A percentile compares a stretch with the other conserved stretches of the same genome.
phyloP scores from a whole-genome alignment of 768 basidiomycete species.

The Boletus pseudopeckii region DNA sequence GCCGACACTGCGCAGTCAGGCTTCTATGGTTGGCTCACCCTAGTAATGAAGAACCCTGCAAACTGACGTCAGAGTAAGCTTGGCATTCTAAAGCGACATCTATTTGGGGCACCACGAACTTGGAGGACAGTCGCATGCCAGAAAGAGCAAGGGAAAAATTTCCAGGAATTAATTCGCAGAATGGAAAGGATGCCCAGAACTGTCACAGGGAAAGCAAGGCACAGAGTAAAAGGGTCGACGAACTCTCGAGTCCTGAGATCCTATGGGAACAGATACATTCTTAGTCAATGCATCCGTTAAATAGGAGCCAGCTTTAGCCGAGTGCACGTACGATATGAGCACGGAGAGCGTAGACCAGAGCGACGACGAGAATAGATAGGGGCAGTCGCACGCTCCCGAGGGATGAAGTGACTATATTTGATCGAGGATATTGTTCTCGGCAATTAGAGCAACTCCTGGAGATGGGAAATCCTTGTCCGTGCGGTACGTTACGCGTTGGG shows the following conservation, averaged over 20 bases:
- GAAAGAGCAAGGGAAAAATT: conserved; percentile 18
- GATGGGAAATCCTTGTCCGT: conserved; percentile 1
- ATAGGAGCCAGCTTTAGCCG: not conserved
- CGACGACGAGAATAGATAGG: conserved; percentile 13
- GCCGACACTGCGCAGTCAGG: not conserved
- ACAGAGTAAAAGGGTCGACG: conserved; percentile 21
- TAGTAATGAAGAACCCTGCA: conserved; percentile 32
- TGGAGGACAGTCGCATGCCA: conserved; percentile 35
- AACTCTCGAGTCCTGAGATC: conserved; percentile 15
- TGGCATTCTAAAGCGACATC: not conserved
- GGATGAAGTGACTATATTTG: not conserved
- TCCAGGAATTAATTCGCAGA: conserved; percentile 17
- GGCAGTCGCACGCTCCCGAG: conserved; percentile 12
- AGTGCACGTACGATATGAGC: conserved; percentile 20
- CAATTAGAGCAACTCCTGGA: not conserved
- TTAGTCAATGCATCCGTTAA: not conserved
- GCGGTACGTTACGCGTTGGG: conserved; percentile 1
- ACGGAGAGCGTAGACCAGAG: conserved; percentile 12
- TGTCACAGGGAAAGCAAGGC: conserved; percentile 23
- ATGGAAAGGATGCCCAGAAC: conserved; percentile 20
- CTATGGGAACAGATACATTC: conserved; percentile 12
- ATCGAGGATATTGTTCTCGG: conserved; percentile 4
- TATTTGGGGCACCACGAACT: conserved; percentile 22
- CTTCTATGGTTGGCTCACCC: conserved; percentile 14
- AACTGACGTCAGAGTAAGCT: conserved; percentile 21